A percentile compares a stretch with the other conserved stretches of the same genome.
Evolutionary conservation across 2,329 filamentous ascomycete species (phyloP).

Genomic region (Xylariaceae sp.): DNA sequence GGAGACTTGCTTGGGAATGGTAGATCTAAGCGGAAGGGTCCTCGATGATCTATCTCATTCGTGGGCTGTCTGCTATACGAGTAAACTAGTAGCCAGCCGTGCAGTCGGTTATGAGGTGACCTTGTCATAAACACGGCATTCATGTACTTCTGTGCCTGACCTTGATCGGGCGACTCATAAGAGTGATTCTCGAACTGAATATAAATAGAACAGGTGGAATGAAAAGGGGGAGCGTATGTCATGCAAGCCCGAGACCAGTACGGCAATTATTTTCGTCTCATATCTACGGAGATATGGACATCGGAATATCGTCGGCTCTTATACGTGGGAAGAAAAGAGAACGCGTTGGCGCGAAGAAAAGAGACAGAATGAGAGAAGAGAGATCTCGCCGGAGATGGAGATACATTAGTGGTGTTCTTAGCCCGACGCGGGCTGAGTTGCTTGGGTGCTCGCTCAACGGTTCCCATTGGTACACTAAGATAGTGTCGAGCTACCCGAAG

Average conservation of each 20-base stretch:
- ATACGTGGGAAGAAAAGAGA: neutral
- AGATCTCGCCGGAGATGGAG: neutral
- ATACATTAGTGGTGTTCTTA: neutral
- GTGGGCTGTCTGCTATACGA: slow-evolving; percentile 8
- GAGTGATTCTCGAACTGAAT: neutral
- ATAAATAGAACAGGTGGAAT: neutral
- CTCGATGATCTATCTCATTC: neutral
- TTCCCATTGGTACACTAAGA: neutral
- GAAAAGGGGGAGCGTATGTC: neutral
- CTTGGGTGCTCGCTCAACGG: neutral
- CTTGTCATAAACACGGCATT: neutral
- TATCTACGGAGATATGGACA: neutral
- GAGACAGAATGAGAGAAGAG: neutral
- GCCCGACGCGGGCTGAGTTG: neutral
- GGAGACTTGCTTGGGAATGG: neutral
- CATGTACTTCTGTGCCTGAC: neutral
- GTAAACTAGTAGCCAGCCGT: neutral
- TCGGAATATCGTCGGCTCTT: neutral
- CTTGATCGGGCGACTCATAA: neutral
- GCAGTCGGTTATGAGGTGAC: slow-evolving; percentile 1
- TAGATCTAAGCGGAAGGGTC: neutral
- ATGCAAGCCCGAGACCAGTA: neutral
- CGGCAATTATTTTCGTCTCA: neutral
- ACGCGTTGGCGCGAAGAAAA: neutral
- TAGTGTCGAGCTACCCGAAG: slow-evolving; percentile 13